Percentiles rank a stretch among this genome's conserved stretches.
phyloP scores from a whole-genome alignment of 1,284 basidiomycete genomes.

The Coniferiporia sulphurascens region DNA sequence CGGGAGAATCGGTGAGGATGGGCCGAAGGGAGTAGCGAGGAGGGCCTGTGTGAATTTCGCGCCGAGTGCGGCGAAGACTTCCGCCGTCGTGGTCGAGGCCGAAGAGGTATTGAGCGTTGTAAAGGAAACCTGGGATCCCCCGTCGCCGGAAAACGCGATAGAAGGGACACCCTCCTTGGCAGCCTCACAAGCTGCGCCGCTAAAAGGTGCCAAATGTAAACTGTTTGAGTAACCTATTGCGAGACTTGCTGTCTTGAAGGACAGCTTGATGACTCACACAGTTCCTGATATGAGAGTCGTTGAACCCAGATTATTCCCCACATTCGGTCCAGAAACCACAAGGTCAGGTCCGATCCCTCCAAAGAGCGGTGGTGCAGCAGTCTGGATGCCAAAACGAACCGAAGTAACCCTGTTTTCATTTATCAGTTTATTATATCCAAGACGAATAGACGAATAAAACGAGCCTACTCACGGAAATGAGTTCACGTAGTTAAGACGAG shows the following conservation, averaged over 20 bases:
- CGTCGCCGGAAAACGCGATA: slow-evolving; percentile 43
- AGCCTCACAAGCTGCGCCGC: slow-evolving; percentile 45
- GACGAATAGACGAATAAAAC: neutral
- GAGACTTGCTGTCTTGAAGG: neutral
- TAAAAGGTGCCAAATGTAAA: slow-evolving; percentile 19
- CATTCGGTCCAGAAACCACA: slow-evolving; percentile 47
- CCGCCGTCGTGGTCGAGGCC: slow-evolving; percentile 33
- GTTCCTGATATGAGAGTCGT: slow-evolving; percentile 39
- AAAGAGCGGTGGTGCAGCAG: slow-evolving; percentile 40
- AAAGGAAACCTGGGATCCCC: slow-evolving; percentile 39
- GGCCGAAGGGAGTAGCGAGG: slow-evolving; percentile 23
- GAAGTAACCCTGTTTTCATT: slow-evolving; percentile 34
- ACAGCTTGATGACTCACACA: slow-evolving; percentile 33
- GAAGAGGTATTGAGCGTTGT: slow-evolving; percentile 37
- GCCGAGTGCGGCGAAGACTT: slow-evolving; percentile 40
- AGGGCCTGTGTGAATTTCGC: slow-evolving; percentile 36
- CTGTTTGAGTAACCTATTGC: neutral
- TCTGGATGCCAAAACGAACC: slow-evolving; percentile 43
- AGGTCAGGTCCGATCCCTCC: slow-evolving; percentile 38
- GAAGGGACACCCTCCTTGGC: slow-evolving; percentile 43
- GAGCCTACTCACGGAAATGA: slow-evolving; percentile 15
- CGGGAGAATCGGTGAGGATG: slow-evolving; percentile 36
- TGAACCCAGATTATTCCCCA: slow-evolving; percentile 34
- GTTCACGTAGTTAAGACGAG: slow-evolving; percentile 19
- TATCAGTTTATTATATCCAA: neutral